These are phyloP conservation scores for Gossypium sturtianum DNA, from an alignment of 345 rosid species.

Conservation along the genomic window DNA sequence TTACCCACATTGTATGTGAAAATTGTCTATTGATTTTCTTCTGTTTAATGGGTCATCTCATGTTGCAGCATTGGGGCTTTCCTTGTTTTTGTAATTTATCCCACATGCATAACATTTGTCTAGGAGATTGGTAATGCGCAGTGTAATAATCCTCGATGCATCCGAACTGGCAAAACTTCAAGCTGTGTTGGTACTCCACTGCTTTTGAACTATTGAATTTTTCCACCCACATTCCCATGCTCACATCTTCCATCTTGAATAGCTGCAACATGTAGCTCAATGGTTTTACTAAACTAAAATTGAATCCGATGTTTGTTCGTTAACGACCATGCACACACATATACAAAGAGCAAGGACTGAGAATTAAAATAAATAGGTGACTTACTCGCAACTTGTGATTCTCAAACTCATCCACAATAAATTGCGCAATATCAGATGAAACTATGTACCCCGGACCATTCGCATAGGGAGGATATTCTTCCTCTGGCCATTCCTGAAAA, in stretches of 20 bases:
- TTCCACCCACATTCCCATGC: constrained; percentile 99
- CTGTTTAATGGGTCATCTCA: constrained; percentile 47
- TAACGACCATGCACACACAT: not conserved
- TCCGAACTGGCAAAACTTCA: constrained; percentile 87
- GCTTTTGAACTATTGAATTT: constrained; percentile 73
- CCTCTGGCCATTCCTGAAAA: constrained; percentile 93
- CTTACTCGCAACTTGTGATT: constrained; percentile 67
- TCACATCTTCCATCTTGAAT: constrained; percentile 99
- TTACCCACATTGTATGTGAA: not conserved
- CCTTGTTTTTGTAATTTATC: constrained; percentile 54
- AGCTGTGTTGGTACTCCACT: constrained; percentile 71
- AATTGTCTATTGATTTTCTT: not conserved
- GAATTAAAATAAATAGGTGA: not conserved
- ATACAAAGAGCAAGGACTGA: not conserved
- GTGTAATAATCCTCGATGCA: constrained; percentile 86
- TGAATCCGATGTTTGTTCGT: not conserved
- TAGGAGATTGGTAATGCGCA: constrained; percentile 93
- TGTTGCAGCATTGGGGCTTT: constrained; percentile 79
- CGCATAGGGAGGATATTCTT: constrained; percentile 94
- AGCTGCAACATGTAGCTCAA: constrained; percentile 39
- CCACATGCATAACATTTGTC: constrained; percentile 95
- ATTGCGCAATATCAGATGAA: constrained; percentile 70
- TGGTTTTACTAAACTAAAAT: not conserved
- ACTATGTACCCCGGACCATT: constrained; percentile 95
- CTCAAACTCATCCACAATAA: constrained; percentile 74